Conservation (phyloP, 495 filamentous ascomycete genomes). For the Cudoniella acicularis region DNA sequence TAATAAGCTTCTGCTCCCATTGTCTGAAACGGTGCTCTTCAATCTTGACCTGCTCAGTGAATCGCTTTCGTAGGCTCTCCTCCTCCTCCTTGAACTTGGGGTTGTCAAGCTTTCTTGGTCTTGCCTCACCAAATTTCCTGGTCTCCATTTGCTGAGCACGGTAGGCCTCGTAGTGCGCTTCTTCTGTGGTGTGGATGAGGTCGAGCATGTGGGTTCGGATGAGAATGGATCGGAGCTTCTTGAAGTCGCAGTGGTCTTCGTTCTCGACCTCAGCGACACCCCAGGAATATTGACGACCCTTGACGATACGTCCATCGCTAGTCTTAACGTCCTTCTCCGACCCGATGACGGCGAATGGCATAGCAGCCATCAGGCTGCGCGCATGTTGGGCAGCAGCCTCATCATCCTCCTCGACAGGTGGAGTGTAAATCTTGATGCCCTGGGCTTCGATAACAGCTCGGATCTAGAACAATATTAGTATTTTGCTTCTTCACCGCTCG, state of each 20-base stretch:
- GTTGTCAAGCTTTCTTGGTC: slow-evolving; percentile 96
- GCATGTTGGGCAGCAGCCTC: slow-evolving; percentile 93
- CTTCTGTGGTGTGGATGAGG: slow-evolving; percentile 98
- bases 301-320: slow-evolving; percentile 88
- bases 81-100: slow-evolving; percentile 99
- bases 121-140: slow-evolving; percentile 95
- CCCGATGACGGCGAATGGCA: slow-evolving; percentile 98
- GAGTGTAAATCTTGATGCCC: slow-evolving; percentile 98
- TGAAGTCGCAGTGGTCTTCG: slow-evolving; percentile 99
- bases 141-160: slow-evolving; percentile 99
- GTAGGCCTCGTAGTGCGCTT: slow-evolving; percentile 98
- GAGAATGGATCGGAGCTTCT: slow-evolving; percentile 97
- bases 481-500: not conserved
- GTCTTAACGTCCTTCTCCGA: slow-evolving; percentile 99
- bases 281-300: slow-evolving; percentile 98
- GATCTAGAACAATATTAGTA: slow-evolving; percentile 53
- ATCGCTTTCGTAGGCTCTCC: slow-evolving; percentile 94
- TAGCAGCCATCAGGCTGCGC: slow-evolving; percentile 86
- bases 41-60: slow-evolving; percentile 99
- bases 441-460: slow-evolving; percentile 94
- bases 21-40: slow-evolving; percentile 97
- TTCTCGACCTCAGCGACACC: slow-evolving; percentile 99
- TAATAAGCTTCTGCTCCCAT: slow-evolving; percentile 99
- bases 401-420: slow-evolving; percentile 95
- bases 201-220: slow-evolving; percentile 99